A percentile compares a stretch with the other conserved stretches of the same genome.
phyloP scores from a whole-genome alignment of 2,329 filamentous ascomycete genomes.

The Fragosphaeria purpurea region DNA sequence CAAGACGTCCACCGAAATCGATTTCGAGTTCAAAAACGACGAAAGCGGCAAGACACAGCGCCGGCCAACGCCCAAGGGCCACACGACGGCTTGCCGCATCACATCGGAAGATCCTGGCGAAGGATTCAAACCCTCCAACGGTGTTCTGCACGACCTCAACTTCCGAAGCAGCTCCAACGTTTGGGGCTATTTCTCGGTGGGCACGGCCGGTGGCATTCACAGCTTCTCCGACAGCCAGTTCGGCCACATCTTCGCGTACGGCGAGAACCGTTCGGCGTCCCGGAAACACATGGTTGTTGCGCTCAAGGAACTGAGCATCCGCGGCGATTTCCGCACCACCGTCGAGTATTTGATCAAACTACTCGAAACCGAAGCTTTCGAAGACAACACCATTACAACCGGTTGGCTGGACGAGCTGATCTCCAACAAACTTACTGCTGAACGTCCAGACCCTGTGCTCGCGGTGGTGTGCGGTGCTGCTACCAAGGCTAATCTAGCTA shows the following conservation, averaged over 20 bases:
- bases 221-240: constrained; percentile 99
- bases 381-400: constrained; percentile 98
- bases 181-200: constrained; percentile 99
- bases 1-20: constrained; percentile 74
- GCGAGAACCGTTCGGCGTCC: constrained; percentile 91
- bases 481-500: constrained; percentile 90
- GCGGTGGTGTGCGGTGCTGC: constrained; percentile 94
- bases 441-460: constrained; percentile 85
- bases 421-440: constrained; percentile 91
- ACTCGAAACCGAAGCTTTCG: constrained; percentile 93
- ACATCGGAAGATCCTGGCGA: constrained; percentile 98
- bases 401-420: constrained; percentile 99
- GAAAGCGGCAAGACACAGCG: constrained; percentile 77
- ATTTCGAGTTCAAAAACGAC: constrained; percentile 90
- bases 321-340: constrained; percentile 96
- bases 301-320: constrained; percentile 96
- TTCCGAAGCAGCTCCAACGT: constrained; percentile 98
- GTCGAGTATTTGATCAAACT: constrained; percentile 99
- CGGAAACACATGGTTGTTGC: constrained; percentile 99
- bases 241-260: constrained; percentile 98
- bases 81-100: constrained; percentile 97
- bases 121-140: constrained; percentile 98
- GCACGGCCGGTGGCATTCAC: constrained; percentile 93
- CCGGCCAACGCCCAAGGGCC: constrained; percentile 84
- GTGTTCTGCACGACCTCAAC: constrained; percentile 98